phyloP scores from a whole-genome alignment of 2,329 filamentous ascomycete genomes.

The Aspergillus flavus region DNA sequence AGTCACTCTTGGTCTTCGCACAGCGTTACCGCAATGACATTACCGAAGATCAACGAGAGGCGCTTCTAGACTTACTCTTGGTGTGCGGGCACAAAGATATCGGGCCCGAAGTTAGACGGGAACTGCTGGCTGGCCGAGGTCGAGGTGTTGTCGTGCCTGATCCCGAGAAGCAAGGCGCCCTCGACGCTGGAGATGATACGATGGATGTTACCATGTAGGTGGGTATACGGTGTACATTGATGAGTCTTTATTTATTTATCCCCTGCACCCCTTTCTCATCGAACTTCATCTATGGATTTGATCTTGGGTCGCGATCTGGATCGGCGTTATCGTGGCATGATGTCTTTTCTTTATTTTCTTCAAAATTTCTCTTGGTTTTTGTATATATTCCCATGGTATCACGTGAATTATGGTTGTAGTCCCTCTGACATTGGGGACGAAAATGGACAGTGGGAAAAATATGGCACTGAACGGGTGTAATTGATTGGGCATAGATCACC shows the following conservation, averaged over 20 bases:
- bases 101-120: slow-evolving; percentile 85
- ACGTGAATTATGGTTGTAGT: background rate
- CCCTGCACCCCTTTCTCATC: background rate
- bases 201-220: slow-evolving; percentile 68
- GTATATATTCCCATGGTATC: slow-evolving; percentile 10
- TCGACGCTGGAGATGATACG: slow-evolving; percentile 80
- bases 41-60: slow-evolving; percentile 91
- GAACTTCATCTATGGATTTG: slow-evolving; percentile 7
- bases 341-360: slow-evolving; percentile 4
- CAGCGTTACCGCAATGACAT: slow-evolving; percentile 95
- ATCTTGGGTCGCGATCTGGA: slow-evolving; percentile 11
- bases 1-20: slow-evolving; percentile 87
- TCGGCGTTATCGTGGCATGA: slow-evolving; percentile 10
- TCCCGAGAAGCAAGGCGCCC: slow-evolving; percentile 57
- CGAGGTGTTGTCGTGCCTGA: slow-evolving; percentile 66
- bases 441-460: background rate
- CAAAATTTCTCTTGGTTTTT: background rate
- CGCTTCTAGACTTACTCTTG: slow-evolving; percentile 81
- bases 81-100: slow-evolving; percentile 85
- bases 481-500: background rate
- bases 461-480: background rate
- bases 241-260: background rate
- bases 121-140: slow-evolving; percentile 84
- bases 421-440: background rate
- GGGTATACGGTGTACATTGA: background rate